Percentiles rank a stretch among this genome's conserved stretches.
Conservation (phyloP, 306 rosid genomes). For the Herpetospermum pedunculosum region DNA sequence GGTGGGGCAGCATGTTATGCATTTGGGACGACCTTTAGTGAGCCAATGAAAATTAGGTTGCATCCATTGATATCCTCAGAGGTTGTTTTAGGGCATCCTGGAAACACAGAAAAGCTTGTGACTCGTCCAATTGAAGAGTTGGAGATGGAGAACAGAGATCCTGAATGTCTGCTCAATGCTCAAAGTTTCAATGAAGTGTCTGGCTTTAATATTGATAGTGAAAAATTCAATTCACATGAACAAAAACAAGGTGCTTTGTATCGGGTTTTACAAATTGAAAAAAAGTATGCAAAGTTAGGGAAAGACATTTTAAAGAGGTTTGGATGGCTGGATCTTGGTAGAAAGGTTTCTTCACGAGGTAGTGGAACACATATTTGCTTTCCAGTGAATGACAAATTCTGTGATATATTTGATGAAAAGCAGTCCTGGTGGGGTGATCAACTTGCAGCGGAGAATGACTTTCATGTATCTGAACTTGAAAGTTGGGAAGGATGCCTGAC, state of each 20-base stretch:
- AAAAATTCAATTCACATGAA: constrained; percentile 16
- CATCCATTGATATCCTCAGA: constrained; percentile 23
- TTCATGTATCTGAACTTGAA: constrained; percentile 20
- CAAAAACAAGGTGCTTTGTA: constrained; percentile 18
- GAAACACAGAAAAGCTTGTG: constrained; percentile 12
- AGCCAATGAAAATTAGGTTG: constrained; percentile 62
- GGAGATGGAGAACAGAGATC: constrained; percentile 7
- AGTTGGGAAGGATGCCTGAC: constrained; percentile 15
- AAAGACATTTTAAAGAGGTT: constrained; percentile 82
- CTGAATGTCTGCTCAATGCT: constrained; percentile 14
- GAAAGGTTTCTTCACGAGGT: constrained; percentile 55
- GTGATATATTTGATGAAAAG: constrained; percentile 26
- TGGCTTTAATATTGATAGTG: constrained; percentile 19
- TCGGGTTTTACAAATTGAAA: constrained; percentile 58
- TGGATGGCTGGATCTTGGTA: constrained; percentile 75
- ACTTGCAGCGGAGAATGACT: constrained; percentile 24
- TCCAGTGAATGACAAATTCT: constrained; percentile 48
- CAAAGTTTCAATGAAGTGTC: constrained; percentile 24
- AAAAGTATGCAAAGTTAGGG: constrained; percentile 60
- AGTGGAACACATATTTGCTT: constrained; percentile 57
- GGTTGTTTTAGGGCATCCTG: constrained; percentile 22
- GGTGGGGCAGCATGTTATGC: constrained; percentile 97
- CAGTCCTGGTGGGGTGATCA: constrained; percentile 23
- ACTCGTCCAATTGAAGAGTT: constrained; percentile 20
- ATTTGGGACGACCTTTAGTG: constrained; percentile 91